phyloP scores from a whole-genome alignment of 2,329 filamentous ascomycete species.

The Colletotrichum agaves region DNA sequence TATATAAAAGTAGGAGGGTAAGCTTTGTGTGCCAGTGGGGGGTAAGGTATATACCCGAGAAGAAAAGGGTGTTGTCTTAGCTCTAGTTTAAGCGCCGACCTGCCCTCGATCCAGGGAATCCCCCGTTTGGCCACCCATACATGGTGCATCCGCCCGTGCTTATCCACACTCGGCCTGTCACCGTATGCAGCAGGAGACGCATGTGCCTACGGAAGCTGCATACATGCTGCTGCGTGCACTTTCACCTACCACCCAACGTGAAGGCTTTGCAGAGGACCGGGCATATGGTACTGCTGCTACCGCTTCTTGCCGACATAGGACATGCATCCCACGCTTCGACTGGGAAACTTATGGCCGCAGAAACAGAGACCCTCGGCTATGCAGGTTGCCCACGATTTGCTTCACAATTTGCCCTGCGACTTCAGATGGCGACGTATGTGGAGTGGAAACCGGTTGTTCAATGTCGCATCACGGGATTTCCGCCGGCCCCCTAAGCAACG shows the following conservation, averaged over 20 bases:
- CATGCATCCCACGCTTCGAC: conserved; percentile 38
- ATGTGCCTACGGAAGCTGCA: conserved; percentile 26
- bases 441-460: conserved; percentile 16
- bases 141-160: conserved; percentile 28
- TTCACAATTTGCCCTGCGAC: conserved; percentile 19
- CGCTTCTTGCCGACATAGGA: conserved; percentile 26
- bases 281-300: conserved; percentile 12
- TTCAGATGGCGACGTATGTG: conserved; percentile 36
- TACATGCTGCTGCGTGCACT: conserved; percentile 9
- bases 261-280: conserved; percentile 24
- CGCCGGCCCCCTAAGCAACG: background rate
- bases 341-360: conserved; percentile 45
- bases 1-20: too few species aligned
- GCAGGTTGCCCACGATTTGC: conserved; percentile 42
- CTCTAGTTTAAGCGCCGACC: conserved; percentile 37
- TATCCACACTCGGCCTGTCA: conserved; percentile 29
- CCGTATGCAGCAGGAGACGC: conserved; percentile 24
- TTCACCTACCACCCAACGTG: conserved; percentile 4
- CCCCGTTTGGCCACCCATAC: conserved; percentile 33
- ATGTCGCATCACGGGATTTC: conserved; percentile 3
- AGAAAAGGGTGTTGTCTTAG: conserved; percentile 32
- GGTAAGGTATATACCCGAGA: too few species aligned
- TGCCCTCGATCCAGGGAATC: conserved; percentile 30
- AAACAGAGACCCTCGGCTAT: conserved; percentile 52
- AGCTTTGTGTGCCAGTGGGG: too few species aligned